Percentiles rank a stretch among this genome's conserved stretches.
phyloP scores from a whole-genome alignment of 305 asterid genomes.

The Vinca major region DNA sequence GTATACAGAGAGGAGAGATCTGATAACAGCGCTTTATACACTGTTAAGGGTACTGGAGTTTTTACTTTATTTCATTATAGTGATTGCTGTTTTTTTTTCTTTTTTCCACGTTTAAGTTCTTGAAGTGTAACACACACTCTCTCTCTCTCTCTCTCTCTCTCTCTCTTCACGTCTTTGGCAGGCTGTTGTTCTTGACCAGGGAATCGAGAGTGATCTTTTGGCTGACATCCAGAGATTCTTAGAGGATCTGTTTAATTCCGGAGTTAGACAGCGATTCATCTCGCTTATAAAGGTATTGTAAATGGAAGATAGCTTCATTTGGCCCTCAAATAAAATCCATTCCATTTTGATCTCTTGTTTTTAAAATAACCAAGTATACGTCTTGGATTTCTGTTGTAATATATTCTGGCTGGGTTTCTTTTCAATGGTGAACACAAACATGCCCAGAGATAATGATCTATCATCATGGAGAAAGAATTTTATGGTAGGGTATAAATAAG shows the following conservation, averaged over 20 bases:
- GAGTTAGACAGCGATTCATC: conserved; percentile 65
- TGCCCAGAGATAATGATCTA: background rate
- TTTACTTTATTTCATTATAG: conserved; percentile 9
- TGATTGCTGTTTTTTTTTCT: background rate
- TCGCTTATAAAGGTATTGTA: conserved; percentile 64
- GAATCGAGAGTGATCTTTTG: conserved; percentile 67
- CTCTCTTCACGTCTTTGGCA: conserved; percentile 24
- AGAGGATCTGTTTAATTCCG: conserved; percentile 63
- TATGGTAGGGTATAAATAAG: background rate
- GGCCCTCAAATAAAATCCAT: conserved; percentile 2
- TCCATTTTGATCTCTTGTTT: background rate
- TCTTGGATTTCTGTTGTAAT: background rate
- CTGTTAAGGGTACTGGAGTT: conserved; percentile 55
- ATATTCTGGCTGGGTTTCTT: background rate
- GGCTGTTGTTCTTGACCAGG: conserved; percentile 94
- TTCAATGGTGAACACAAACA: background rate
- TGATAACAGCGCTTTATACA: conserved; percentile 66
- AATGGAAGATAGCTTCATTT: conserved; percentile 7
- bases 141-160: background rate
- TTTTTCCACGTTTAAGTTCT: background rate
- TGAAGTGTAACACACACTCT: background rate
- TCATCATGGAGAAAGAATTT: background rate
- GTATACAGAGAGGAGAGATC: conserved; percentile 91
- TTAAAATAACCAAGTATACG: background rate
- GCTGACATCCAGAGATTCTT: conserved; percentile 62